Percentiles rank a stretch among this genome's conserved stretches.
These are phyloP conservation scores for Elymus sibiricus DNA, from an alignment of 176 grass and related monocot species.

Conservation along the genomic window DNA sequence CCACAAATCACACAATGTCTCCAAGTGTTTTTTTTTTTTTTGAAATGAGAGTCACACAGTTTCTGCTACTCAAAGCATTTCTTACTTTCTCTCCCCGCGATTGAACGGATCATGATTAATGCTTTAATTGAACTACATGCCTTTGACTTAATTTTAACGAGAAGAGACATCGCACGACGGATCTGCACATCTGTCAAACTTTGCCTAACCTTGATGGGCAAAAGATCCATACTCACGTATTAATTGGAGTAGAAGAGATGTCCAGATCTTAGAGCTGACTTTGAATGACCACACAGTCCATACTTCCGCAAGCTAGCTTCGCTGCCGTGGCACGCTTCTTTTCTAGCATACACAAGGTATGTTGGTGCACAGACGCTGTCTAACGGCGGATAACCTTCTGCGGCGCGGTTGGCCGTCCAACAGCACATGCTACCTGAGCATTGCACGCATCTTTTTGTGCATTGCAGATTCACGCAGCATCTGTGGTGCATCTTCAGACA, in stretches of 20 bases:
- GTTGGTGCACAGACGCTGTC: no score
- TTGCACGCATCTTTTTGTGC: no score
- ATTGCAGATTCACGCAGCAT: no score
- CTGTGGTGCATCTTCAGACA: no score
- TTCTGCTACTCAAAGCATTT: slow-evolving; percentile 1
- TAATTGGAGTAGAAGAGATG: not conserved
- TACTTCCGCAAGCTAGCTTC: not conserved
- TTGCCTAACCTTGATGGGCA: not conserved
- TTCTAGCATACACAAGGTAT: not conserved
- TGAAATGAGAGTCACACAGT: not conserved
- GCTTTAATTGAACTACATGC: not conserved
- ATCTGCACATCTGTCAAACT: not conserved
- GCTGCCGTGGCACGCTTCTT: slow-evolving; percentile 5
- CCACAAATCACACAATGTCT: no score
- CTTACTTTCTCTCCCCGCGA: not conserved
- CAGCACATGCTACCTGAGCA: no score
- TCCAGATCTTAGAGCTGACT: not conserved
- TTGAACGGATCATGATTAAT: not conserved
- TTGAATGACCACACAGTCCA: not conserved
- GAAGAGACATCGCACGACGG: not conserved
- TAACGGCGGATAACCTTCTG: no score
- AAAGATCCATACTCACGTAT: not conserved
- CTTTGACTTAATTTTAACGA: not conserved
- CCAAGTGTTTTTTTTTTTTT: no score
- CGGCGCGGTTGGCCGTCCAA: no score